Evolutionary conservation across 345 rosid genomes (phyloP), one percentile per base, ranked within the genome.

Genomic region (Passiflora organensis): DNA sequence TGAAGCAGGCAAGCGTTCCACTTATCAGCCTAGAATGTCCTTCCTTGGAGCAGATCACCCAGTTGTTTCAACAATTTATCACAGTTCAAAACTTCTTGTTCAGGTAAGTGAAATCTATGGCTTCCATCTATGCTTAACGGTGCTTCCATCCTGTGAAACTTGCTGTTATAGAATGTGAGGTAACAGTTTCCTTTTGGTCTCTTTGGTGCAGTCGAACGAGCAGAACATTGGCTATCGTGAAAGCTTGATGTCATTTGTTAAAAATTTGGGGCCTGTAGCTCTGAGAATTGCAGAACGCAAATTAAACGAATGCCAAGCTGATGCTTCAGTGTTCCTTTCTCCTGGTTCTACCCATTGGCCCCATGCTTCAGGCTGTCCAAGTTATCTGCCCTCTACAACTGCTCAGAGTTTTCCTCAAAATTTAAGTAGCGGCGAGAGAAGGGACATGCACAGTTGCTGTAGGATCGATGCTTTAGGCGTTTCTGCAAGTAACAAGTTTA

Each of bases 201-300:
- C 38, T 43, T 58, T 63, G 50, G 2, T 55, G 52, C 53, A 84
- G 85, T 72, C 69, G 55, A 58, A 66, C 44, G 71, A 60, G 64
- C 65, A 51, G 58, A 66, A 63, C 17, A 62, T 60, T 22, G 49
- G 76, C 34, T 81, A 79, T 54, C 21, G 38, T 41, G 66, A 80
- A 57, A 66, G 78, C 61, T 68, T 81, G 53, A 66, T 59, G 80
- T 13, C 62, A 58, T 81, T 79, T 56, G 67, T 60, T 46, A 74
- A 66, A 64, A 72, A 73, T 65, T 66, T 84, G 32, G 91, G 85
- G 37, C 78, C 82, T 43, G 72, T 76, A 10, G 84, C 71, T 15
- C 68, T 52, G 58, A 78, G 55, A 65, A 48, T 80, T 28, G 78
- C 85, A 6, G 22, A 47, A 32, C 56, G 54, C 53, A 84, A 82